Evolutionary conservation across 768 basidiomycete genomes (phyloP).

Genomic region (Tremella yokohamensis): DNA sequence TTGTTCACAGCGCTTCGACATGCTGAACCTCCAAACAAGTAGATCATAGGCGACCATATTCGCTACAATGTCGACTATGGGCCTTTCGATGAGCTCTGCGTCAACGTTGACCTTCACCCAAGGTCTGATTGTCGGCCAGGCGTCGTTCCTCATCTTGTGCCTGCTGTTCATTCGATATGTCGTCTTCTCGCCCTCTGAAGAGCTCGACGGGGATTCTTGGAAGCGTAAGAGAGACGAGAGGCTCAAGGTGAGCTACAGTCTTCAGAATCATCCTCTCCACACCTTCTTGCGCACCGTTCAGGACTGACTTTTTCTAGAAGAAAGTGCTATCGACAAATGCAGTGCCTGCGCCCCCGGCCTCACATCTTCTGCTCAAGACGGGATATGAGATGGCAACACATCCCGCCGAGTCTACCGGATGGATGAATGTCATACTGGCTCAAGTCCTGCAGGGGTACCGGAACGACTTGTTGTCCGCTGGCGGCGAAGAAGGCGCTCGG

Average conservation of each 20-base stretch:
- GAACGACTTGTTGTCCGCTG: constrained; percentile 63
- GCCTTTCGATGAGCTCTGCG: constrained; percentile 4
- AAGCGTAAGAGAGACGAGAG: constrained; percentile 29
- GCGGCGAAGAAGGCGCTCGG: constrained; percentile 80
- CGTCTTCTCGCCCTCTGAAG: constrained; percentile 68
- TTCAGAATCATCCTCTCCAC: neutral
- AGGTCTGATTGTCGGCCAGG: constrained; percentile 85
- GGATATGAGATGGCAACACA: constrained; percentile 52
- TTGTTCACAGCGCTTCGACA: too few species aligned
- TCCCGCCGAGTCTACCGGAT: constrained; percentile 72
- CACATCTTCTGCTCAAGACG: constrained; percentile 49
- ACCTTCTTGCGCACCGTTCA: neutral
- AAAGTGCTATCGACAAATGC: constrained; percentile 39
- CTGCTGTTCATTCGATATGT: constrained; percentile 85
- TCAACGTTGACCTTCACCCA: constrained; percentile 74
- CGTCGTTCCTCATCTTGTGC: constrained; percentile 75
- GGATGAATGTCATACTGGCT: constrained; percentile 81
- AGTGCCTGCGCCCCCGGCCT: constrained; percentile 38
- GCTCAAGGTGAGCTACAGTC: constrained; percentile 33
- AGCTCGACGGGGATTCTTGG: constrained; percentile 50
- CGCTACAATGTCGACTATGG: constrained; percentile 3
- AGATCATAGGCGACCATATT: too few species aligned
- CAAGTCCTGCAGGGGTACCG: constrained; percentile 76
- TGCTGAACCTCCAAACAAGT: too few species aligned
- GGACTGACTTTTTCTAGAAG: constrained; percentile 13